Evolutionary conservation across 345 rosid genomes (phyloP).

Genomic region (Euphorbia peplus): DNA sequence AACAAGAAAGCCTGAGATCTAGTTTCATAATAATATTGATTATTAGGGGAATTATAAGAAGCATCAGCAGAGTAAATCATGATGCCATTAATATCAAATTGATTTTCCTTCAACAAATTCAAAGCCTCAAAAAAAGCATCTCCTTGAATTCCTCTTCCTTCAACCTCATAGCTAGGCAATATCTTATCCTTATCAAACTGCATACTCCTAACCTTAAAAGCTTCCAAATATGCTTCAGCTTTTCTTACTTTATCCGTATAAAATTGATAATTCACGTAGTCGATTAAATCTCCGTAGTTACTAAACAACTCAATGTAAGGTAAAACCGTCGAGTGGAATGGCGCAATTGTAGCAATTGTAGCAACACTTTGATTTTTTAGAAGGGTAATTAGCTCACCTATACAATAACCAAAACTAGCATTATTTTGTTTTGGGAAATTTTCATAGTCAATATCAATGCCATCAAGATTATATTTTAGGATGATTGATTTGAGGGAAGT

Average conservation of each 20-base stretch:
- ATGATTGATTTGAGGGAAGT: conserved; percentile 33
- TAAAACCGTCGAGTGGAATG: conserved; percentile 24
- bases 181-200: conserved; percentile 39
- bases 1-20: conserved; percentile 54
- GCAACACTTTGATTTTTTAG: conserved; percentile 38
- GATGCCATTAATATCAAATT: conserved; percentile 45
- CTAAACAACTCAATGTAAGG: conserved; percentile 38
- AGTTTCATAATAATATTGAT: conserved; percentile 40
- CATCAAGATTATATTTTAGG: conserved; percentile 44
- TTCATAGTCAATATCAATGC: conserved; percentile 56
- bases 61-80: conserved; percentile 63
- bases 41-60: conserved; percentile 17
- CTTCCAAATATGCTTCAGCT: conserved; percentile 33
- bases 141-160: conserved; percentile 65
- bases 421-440: conserved; percentile 26
- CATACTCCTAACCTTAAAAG: conserved; percentile 28
- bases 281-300: conserved; percentile 31
- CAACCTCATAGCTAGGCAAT: conserved; percentile 55
- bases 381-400: conserved; percentile 46
- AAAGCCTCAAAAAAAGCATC: conserved; percentile 49
- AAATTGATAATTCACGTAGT: conserved; percentile 54
- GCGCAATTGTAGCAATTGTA: conserved; percentile 44
- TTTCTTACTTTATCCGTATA: conserved; percentile 43
- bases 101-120: conserved; percentile 33
- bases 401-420: conserved; percentile 37